Evolutionary conservation across 2,329 filamentous ascomycete genomes (phyloP), one percentile per base, ranked within the genome.

Genomic region (Fusarium zealandicum): DNA sequence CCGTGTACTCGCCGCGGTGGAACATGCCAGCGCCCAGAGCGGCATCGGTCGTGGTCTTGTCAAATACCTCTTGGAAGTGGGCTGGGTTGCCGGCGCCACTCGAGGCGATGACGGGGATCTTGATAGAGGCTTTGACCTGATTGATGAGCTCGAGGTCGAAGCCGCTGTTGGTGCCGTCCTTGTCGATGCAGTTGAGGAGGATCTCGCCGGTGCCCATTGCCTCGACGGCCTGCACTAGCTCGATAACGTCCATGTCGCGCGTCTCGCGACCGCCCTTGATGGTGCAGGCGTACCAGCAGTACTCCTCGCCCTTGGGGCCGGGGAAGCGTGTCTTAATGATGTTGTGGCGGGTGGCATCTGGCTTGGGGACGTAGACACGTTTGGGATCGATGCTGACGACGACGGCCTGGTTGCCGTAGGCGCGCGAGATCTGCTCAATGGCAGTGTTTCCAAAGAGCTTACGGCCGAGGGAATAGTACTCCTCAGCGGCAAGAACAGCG

Each of bases 221-320:
- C 77, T 99, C 92, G 30, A 98, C 93, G 11, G 95, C 95, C 64
- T 84, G 86, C 9, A 89, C 86, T 9, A 99, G 83, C 76, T 98
- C 90, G 12, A 93, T 85, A 13, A 97, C 95, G 72, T 98, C 93
- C 63, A 98, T 81, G 72, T 98, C 92, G 55, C 93, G 85, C n/a
- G 90, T 93, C 77, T 98, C 93, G 57, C 95, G 87, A 6, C 95
- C 95, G 39, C 95, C 95, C 77, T 93, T 96, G 78, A 96, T 92
- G 6, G 95, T 99, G 77, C 95, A 98, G 52, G 95, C 93, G 73
- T 97, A 99, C 93, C 93, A 99, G 78, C 92, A 96, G 75, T 86
- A 89, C 45, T 80, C 78, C 74, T 97, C 90, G 22, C 92, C 92
- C 36, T 83, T 82, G 17, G 90, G 87, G 8, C 93, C 92, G 0